Evolutionary conservation across 2,329 filamentous ascomycete genomes (phyloP), one percentile per base, ranked within the genome.

Genomic region (Sporothrix curviconia): DNA sequence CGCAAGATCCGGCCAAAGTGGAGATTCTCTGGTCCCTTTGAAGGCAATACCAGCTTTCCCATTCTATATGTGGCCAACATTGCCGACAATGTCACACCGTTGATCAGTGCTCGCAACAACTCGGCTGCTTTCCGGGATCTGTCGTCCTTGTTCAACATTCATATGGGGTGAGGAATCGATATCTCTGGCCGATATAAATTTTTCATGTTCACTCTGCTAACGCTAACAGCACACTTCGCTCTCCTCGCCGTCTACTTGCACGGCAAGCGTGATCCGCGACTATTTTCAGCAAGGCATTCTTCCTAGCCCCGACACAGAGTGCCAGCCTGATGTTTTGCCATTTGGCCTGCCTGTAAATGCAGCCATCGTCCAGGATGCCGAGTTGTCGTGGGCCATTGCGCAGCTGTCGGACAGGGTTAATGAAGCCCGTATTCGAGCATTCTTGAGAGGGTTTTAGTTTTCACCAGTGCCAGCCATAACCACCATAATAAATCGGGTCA

Each of bases 111-210:
- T 4, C 46, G 61, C 5, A 62, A 62, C 53, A 62, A 59, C 42
- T 59, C 57, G 42, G 57, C 55, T 59, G 55, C 34, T 62, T 62
- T 24, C 43, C 55, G 0, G 72, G 70, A 14, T 78, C 77, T 0
- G 70, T 72, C 0, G 67, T 81, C 6, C 64, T 81, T 25, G 69
- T 74, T 12, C 77, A 79, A 62, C 75, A 80, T 44, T 74, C 75
- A 1, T 80, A 76, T 40, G 79, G 79, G 4, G 77, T 78, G 69
- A 67, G 75, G 36, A n/a, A 22, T 15, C 19, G n/a, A n/a, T n/a
- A n/a, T n/a, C n/a, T n/a, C n/a, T n/a, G n/a, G n/a, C n/a, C n/a
- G n/a, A n/a, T n/a, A n/a, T n/a, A n/a, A n/a, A n/a, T n/a, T n/a
- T n/a, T n/a, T n/a, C n/a, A n/a, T n/a, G n/a, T n/a, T n/a, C n/a